A percentile compares a stretch with the other conserved stretches of the same genome.
phyloP scores from a whole-genome alignment of 2,329 filamentous ascomycete genomes.

The Cladosporium sp. region DNA sequence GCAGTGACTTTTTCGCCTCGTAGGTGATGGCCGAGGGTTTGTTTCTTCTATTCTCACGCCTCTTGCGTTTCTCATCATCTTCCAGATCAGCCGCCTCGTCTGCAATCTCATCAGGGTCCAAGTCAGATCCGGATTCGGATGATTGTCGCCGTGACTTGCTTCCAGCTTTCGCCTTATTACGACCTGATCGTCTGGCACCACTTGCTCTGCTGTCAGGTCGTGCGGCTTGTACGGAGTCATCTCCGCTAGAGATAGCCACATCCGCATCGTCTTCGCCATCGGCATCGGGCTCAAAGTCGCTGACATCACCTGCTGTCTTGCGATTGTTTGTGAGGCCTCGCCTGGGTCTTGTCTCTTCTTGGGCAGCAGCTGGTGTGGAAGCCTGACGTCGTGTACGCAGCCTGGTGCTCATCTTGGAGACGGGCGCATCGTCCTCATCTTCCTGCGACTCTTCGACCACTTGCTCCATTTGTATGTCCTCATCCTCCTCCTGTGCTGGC shows the following conservation, averaged over 20 bases:
- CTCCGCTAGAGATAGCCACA: slow-evolving; percentile 51
- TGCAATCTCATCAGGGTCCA: slow-evolving; percentile 45
- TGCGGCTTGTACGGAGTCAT: slow-evolving; percentile 40
- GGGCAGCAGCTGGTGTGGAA: slow-evolving; percentile 27
- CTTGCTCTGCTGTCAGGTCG: slow-evolving; percentile 45
- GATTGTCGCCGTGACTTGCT: slow-evolving; percentile 33
- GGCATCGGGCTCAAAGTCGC: slow-evolving; percentile 59
- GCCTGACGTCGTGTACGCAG: slow-evolving; percentile 27
- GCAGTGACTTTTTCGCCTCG: slow-evolving; percentile 46
- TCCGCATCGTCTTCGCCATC: slow-evolving; percentile 53
- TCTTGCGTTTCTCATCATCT: slow-evolving; percentile 44
- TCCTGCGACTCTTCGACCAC: slow-evolving; percentile 44
- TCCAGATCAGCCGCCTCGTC: slow-evolving; percentile 58
- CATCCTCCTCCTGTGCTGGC: slow-evolving; percentile 26
- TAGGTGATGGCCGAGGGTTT: slow-evolving; percentile 17
- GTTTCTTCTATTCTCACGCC: slow-evolving; percentile 35
- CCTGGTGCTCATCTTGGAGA: slow-evolving; percentile 46
- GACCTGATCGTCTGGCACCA: slow-evolving; percentile 49
- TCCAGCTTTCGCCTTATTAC: slow-evolving; percentile 43
- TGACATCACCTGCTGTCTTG: slow-evolving; percentile 48
- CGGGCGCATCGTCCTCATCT: slow-evolving; percentile 54
- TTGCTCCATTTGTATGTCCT: slow-evolving; percentile 28
- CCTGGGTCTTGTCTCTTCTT: slow-evolving; percentile 32
- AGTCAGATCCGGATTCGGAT: slow-evolving; percentile 45
- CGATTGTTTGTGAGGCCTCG: slow-evolving; percentile 39